Base-by-base conservation (phyloP, 78 protist genomes). In the Emiliania huxleyi region DNA sequence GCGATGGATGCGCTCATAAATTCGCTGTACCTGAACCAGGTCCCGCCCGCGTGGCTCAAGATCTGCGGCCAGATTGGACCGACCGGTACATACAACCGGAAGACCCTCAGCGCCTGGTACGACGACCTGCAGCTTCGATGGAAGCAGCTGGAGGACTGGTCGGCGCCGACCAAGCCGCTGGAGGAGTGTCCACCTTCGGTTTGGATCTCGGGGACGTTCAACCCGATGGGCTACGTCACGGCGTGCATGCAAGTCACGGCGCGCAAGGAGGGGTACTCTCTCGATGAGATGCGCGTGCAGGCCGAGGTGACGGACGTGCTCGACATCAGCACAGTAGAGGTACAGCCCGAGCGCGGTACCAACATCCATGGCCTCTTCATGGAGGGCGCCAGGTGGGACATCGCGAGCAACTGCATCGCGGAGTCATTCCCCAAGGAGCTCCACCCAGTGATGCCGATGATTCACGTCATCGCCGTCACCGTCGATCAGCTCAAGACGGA, bases 331-430 rank as follows among this genome's bases (percentile, higher is more conserved):
- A 25, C 49, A 29, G 85, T 69, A 29, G 90, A 81, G n/a, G 55
- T 22, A 45, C 94, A n/a, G 91, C 95, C 94, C 23, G 96, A 92
- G 71, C 84, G 55, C 19, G 98, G 98, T 45, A 94, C 91, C 15
- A 96, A 91, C 90, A 45, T 95, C 62, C 93, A 90, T 83, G 98
- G 97, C 40, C 56, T 95, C 43, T 95, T 35, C 95, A 38, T 96
- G 90, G 98, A 97, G 91, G 96, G 96, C 35, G 96, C 96, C 35
- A 91, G 97, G 23, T 95, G 95, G 95, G 94, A 95, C 92, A 23
- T 46, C 15, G 79, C 25, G 35, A 12, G 46, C 2, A 95, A 94
- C 45, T 46, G 8, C 43, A 11, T 97, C 83, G 46, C 73, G 73
- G 97, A 96, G 15, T 3, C 95, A 25, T 2, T 11, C 23, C 92